phyloP scores from a whole-genome alignment of 495 filamentous ascomycete species.

The Penicillium macrosclerotiorum region DNA sequence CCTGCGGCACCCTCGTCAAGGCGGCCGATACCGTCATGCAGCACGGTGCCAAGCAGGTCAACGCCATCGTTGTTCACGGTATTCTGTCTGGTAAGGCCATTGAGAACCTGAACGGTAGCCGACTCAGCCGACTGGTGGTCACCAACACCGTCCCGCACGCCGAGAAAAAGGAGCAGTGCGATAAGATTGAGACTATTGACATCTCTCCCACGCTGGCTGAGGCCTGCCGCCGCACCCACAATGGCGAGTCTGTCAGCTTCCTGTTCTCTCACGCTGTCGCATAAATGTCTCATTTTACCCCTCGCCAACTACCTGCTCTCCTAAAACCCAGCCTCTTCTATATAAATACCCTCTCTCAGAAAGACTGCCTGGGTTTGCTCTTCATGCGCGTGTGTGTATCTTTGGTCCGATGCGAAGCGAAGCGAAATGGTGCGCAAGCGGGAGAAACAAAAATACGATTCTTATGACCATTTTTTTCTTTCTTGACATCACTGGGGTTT shows the following conservation, averaged over 20 bases:
- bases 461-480: conserved; percentile 21
- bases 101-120: conserved; percentile 80
- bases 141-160: conserved; percentile 97
- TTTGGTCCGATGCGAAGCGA: conserved; percentile 8
- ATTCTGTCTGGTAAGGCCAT: conserved; percentile 92
- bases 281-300: conserved; percentile 19
- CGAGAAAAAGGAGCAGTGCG: conserved; percentile 67
- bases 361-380: background rate
- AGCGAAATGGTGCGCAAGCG: conserved; percentile 9
- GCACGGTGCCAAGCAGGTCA: conserved; percentile 81
- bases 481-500: background rate
- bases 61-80: conserved; percentile 95
- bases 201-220: conserved; percentile 82
- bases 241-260: conserved; percentile 91
- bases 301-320: background rate
- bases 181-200: conserved; percentile 85
- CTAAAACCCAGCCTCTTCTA: background rate
- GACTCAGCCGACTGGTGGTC: conserved; percentile 75
- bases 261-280: conserved; percentile 82
- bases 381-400: conserved; percentile 11
- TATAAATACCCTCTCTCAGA: background rate
- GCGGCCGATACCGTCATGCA: conserved; percentile 88
- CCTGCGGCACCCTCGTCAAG: conserved; percentile 91
- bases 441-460: conserved; percentile 31
- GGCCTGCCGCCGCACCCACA: conserved; percentile 80